Base-by-base conservation (phyloP, 2,329 filamentous ascomycete genomes). In the Nectriaceae sp. region DNA sequence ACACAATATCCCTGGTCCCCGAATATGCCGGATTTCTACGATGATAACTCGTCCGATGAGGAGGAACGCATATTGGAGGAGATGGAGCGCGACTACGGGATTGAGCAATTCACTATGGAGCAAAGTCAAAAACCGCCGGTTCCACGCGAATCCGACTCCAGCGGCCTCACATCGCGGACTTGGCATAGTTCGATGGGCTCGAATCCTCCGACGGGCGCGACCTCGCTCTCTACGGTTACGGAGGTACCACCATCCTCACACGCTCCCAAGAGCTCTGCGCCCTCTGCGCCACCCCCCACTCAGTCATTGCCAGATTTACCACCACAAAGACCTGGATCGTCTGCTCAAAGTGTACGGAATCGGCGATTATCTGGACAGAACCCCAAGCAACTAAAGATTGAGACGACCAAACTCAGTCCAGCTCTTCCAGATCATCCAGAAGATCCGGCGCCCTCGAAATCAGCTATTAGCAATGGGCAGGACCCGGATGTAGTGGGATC, bases 51-150 rank as follows among this genome's bases (percentile, higher is more conserved):
- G 22, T 84, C 82, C 0, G 83, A 84, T 3, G 86, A 91, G 46
- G 89, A 92, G 64, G 88, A 92, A 64, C 79, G 85, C 26, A 79
- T 91, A 44, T 70, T 97, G 41, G 93, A 97, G 53, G 90, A 96
- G 66, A 90, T 97, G 80, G 91, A 89, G 0, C 84, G 82, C 55
- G 90, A 88, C 44, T 93, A 91, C 67, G 82, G 85, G 46, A 84
- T 94, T 62, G 89, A 93, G 47, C 88, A 92, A 47, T 95, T 95
- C 63, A 80, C 89, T 49, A 88, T 92, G 63, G 53, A 49, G 16
- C 44, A 53, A 13, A 52, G 52, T 13, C 43, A 47, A 79, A 89
- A 87, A 16, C 61, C 83, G 15, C 78, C 84, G 21, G 68, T 89
- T 19, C 87, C 89, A 26, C 82, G 90, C 49, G 87, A 93, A 63